Evolutionary conservation across 2,329 filamentous ascomycete species (phyloP), one percentile per base, ranked within the genome.

Genomic region (Fusarium pininemorale): DNA sequence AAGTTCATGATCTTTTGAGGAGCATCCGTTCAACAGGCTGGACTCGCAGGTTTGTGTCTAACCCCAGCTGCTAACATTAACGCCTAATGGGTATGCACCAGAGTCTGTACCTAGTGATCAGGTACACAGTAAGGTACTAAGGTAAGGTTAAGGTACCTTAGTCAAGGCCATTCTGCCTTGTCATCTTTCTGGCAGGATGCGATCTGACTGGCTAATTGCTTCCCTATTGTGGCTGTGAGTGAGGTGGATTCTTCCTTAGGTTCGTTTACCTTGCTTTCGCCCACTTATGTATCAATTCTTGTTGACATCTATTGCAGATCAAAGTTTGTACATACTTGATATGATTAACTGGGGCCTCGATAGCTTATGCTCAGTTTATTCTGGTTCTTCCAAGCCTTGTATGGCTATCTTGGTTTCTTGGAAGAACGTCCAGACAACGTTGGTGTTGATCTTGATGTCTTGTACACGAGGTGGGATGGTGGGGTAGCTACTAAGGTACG

Each of bases 191-290:
- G 59, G 38, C 59, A 66, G 42, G 59, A 54, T 65, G 18, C 30
- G 41, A 58, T 59, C 41, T 59, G 22, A 61, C 62, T 53, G 56
- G 62, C 8, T 51, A 16, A 62, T 38, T 32, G 30, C n/a, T 51
- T 66, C 54, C 48, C 41, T 54, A 47, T 55, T 66, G 58, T 66
- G 63, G 58, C 63, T 66, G 63, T 63, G 63, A n/a, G 26, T 28
- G 41, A 16, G 28, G 61, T 48, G 41, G 53, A 26, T 39, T 35
- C 32, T 47, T 47, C 44, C 44, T 58, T 26, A 22, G 28, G 47
- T 18, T 51, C 28, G 28, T 50, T 18, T 32, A 48, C 39, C 38
- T 38, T 35, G 45, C 41, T 41, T 39, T 42, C 26, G 37, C 42
- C 42, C 24, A 38, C 35, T 28, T 38, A 32, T 15, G 13, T 26